Base-by-base conservation (phyloP, 23 red algal species). In the Gracilaria caudata region DNA sequence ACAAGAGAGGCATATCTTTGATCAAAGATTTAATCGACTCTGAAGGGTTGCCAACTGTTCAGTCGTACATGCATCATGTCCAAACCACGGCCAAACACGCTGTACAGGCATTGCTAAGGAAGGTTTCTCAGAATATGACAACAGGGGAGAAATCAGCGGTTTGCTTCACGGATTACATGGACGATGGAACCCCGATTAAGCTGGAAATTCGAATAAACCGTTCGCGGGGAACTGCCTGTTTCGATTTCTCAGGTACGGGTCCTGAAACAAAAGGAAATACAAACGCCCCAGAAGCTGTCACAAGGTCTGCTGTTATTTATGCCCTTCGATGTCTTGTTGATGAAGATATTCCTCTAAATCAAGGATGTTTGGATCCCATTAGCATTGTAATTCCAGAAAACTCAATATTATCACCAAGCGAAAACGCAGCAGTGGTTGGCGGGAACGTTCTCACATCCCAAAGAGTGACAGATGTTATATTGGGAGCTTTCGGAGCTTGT, bases 381-480 rank as follows among this genome's bases (percentile, higher is more conserved):
- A 90, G 29, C 41, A 78, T 99, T 20, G 34, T 64, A 4, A 41
- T 99, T 61, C 97, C 97, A 46, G 39, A 80, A 43, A 92, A 88
- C 20, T 81, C 73, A 24, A 75, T 99, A 49, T 57, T 99, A 38
- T 74, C 83, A 38, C 97, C 97, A 28, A 78, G 61, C 10, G 64
- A 43, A 68, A 56, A 55, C 16, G 88, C 93, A 26, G 97, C 93
- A 28, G 97, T 99, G 25, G 97, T 95, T 30, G 97, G 97, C 13
- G 97, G 97, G 26, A 99, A 99, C 78, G 97, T 99, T 12, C 91
- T 99, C 20, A 96, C 94, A 26, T 99, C 97, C 19, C 97, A 99
- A 79, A 84, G 97, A 49, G 81, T 99, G 24, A 96, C 94, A 8
- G 97, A 99, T 87, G 97, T 99, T 17, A 88, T 99, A 35, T 79